phyloP scores from a whole-genome alignment of 1,284 basidiomycete genomes.

The Apiotrichum gamsii region DNA sequence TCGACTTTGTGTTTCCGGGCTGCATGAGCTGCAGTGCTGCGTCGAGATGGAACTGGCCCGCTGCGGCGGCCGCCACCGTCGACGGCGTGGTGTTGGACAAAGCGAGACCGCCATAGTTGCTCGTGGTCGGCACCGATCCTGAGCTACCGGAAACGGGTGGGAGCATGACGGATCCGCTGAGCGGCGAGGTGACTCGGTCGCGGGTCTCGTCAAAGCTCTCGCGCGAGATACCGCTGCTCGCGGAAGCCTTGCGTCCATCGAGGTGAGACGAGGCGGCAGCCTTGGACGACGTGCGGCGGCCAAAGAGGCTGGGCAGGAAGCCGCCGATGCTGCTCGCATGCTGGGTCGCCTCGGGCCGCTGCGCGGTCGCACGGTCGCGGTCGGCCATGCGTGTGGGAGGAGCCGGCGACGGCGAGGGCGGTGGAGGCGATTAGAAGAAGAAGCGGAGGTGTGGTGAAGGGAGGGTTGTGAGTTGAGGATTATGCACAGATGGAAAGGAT shows the following conservation, averaged over 20 bases:
- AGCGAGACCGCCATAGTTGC: too few species aligned
- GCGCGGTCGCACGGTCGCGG: conserved; percentile 14
- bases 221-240: conserved; percentile 10
- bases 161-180: conserved; percentile 3
- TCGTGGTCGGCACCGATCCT: conserved; percentile 3
- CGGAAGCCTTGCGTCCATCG: conserved; percentile 9
- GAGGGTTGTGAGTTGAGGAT: too few species aligned
- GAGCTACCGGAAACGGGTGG: too few species aligned
- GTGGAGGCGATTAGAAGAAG: too few species aligned
- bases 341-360: conserved; percentile 20
- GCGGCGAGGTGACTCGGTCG: conserved; percentile 5
- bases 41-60: conserved; percentile 30
- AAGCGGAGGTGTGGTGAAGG: too few species aligned
- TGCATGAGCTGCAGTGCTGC: conserved; percentile 31
- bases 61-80: not conserved
- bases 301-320: conserved; percentile 25
- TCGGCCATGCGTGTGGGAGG: conserved; percentile 15
- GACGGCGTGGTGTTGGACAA: too few species aligned
- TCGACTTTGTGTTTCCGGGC: conserved; percentile 18
- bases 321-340: conserved; percentile 1
- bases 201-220: conserved; percentile 10
- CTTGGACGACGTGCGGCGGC: conserved; percentile 18
- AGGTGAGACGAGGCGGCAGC: conserved; percentile 6
- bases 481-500: too few species aligned
- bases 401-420: not conserved